Evolutionary conservation across 768 basidiomycete species (phyloP).

Genomic region (Leccinum uliginosum): DNA sequence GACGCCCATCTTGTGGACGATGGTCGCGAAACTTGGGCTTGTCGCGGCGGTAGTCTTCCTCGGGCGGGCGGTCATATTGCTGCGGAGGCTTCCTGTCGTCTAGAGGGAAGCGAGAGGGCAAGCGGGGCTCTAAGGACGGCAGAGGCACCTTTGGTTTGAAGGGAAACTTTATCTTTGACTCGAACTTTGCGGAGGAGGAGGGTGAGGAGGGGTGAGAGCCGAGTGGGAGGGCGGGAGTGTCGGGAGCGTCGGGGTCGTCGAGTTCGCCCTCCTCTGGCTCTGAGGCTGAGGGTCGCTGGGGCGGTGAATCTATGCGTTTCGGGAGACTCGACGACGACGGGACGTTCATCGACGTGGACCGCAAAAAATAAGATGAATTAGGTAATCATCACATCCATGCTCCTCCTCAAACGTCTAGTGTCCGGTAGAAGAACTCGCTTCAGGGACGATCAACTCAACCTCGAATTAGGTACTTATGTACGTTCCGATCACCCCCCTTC

Average conservation of each 20-base stretch:
- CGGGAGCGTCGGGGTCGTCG: conserved; percentile 46
- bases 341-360: conserved; percentile 11
- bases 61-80: conserved; percentile 39
- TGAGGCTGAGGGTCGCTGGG: conserved; percentile 52
- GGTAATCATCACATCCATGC: conserved; percentile 42
- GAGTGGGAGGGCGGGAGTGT: conserved; percentile 1
- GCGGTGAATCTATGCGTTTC: conserved; percentile 62
- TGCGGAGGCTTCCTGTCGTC: conserved; percentile 23
- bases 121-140: conserved; percentile 16
- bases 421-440: conserved; percentile 81
- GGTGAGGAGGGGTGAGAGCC: conserved; percentile 31
- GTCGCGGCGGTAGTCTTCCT: conserved; percentile 42
- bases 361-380: background rate
- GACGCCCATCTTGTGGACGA: conserved; percentile 21
- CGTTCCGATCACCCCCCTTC: conserved; percentile 20
- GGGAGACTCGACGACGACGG: conserved; percentile 11
- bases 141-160: conserved; percentile 49
- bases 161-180: conserved; percentile 62
- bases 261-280: conserved; percentile 82
- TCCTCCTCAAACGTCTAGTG: conserved; percentile 68
- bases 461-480: conserved; percentile 76
- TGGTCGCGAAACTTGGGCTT: conserved; percentile 19
- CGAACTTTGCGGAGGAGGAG: conserved; percentile 31
- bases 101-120: conserved; percentile 31
- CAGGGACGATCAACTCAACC: conserved; percentile 57